Base-by-base conservation (phyloP, 768 basidiomycete genomes). In the Psilocybe subaeruginosa region DNA sequence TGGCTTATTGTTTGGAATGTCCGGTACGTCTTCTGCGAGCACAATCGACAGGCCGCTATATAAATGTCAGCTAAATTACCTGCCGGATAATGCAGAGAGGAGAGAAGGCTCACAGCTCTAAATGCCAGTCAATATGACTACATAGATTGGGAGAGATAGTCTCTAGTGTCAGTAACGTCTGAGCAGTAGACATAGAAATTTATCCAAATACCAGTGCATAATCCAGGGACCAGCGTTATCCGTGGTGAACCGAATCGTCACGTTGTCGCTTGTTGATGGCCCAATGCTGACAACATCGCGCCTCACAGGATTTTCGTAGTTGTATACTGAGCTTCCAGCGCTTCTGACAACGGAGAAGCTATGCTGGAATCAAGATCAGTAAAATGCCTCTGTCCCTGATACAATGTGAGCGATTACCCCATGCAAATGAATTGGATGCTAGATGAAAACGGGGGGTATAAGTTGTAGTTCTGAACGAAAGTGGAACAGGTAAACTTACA, bases 141-240 rank as follows among this genome's bases (percentile, higher is more conserved):
- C 33, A 35, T 43, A 16, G 14, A 11, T 43, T 43, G 41, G 6
- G 41, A 9, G 14, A 43, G 33, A 3, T 1, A 1, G 33, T 4
- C 33, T 35, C 33, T 12, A 43, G 14, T 43, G 41, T 12, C 41
- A 43, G 11, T 16, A 43, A n/a, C 41, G 4, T 43, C 14, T 43
- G 14, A 5, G 7, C 37, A 43, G 0, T 14, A 43, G n/a, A 43
- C 41, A 19, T 35, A 16, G 8, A 37, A 54, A 37, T 12, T 12
- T 4, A 8, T 11, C 3, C 33, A 65, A 70, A 16, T 41, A 73
- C 72, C 73, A 74, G 59, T 72, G 72, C 43, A 75, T 58, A 47
- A 75, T 68, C 80, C 85, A 85, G 23, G 82, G 82, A 14, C 86
- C 86, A n/a, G 86, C 76, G 73, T 88, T 90, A 69, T 90, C 85